Percentiles rank a stretch among this genome's conserved stretches.
Evolutionary conservation across 2,329 filamentous ascomycete genomes (phyloP).

Genomic region (Macroventuria anomochaeta): DNA sequence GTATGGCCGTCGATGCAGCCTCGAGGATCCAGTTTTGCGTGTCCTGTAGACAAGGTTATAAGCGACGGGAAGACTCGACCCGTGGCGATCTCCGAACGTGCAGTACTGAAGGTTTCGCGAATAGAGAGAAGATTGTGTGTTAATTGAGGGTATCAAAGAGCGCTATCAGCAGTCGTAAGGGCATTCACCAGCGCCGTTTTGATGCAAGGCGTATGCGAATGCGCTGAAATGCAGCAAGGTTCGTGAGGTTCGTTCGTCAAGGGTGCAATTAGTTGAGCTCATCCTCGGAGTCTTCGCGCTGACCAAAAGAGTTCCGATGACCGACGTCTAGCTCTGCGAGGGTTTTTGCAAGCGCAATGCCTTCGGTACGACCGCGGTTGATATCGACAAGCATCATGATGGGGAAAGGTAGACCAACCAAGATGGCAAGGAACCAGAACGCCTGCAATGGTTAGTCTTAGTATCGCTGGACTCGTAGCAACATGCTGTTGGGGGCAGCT

Average conservation of each 20-base stretch:
- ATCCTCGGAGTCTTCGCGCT: neutral
- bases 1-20: too few species aligned
- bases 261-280: neutral
- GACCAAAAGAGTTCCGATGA: neutral
- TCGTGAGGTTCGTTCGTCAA: neutral
- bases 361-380: slow-evolving; percentile 61
- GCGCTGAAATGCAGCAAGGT: neutral
- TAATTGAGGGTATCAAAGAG: slow-evolving; percentile 3
- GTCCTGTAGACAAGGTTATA: neutral
- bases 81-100: neutral
- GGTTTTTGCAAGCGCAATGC: slow-evolving; percentile 49
- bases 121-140: neutral
- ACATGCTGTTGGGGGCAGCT: slow-evolving; percentile 16
- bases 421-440: slow-evolving; percentile 86
- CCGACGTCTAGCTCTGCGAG: slow-evolving; percentile 31
- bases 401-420: slow-evolving; percentile 85
- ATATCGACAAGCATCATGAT: slow-evolving; percentile 87
- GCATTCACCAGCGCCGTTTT: neutral
- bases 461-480: neutral
- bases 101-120: neutral
- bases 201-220: neutral
- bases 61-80: neutral
- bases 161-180: neutral
- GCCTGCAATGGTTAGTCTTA: slow-evolving; percentile 54
- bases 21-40: neutral